Percentiles rank a stretch among this genome's conserved stretches.
phyloP scores from a whole-genome alignment of 345 rosid species.

The thale cress (Arabidopsis thaliana) region TAIR10.1 NC_003070.9:160501-161000 shows the following conservation, averaged over 20 bases:
- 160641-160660: slow-evolving; percentile 61
- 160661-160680: slow-evolving; percentile 43
- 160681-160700: slow-evolving; percentile 45
- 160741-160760: slow-evolving; percentile 47
- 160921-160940: slow-evolving; percentile 45
- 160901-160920: slow-evolving; percentile 44
- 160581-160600: slow-evolving; percentile 73
- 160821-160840: slow-evolving; percentile 54
- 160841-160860: slow-evolving; percentile 47
- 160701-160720: slow-evolving; percentile 52
- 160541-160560: not conserved
- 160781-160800: slow-evolving; percentile 51
- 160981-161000: slow-evolving; percentile 28
- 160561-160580: slow-evolving; percentile 76
- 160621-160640: slow-evolving; percentile 59
- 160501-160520: not conserved
- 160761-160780: slow-evolving; percentile 43
- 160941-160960: slow-evolving; percentile 49
- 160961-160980: slow-evolving; percentile 53
- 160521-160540: not conserved
- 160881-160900: slow-evolving; percentile 46
- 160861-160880: slow-evolving; percentile 45
- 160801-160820: slow-evolving; percentile 46
- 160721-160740: slow-evolving; percentile 46
- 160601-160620: slow-evolving; percentile 62